A percentile compares a stretch with the other conserved stretches of the same genome.
Evolutionary conservation across 2,329 filamentous ascomycete genomes (phyloP).

Genomic region (Colletotrichum musicola): DNA sequence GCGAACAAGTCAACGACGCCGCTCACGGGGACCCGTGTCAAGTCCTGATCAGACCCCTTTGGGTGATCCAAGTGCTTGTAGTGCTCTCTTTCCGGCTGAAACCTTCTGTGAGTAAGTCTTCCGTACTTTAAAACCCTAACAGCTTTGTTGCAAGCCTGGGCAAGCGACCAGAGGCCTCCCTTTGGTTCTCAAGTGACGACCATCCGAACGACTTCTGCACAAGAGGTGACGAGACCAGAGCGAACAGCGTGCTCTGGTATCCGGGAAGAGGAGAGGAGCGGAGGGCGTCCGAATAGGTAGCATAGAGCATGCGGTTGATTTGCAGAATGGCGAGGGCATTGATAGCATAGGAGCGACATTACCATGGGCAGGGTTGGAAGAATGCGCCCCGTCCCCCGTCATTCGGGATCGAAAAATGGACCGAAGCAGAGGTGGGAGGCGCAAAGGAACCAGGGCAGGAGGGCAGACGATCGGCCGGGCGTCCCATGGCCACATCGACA

Average conservation of each 20-base stretch:
- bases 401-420: constrained; percentile 2
- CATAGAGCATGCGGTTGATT: not conserved
- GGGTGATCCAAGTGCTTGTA: constrained; percentile 26
- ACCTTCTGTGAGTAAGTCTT: not conserved
- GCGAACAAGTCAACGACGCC: constrained; percentile 38
- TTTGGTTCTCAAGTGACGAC: not conserved
- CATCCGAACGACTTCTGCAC: not conserved
- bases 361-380: constrained; percentile 16
- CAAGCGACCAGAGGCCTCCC: not conserved
- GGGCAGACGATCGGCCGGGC: constrained; percentile 18
- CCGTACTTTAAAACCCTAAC: constrained; percentile 14
- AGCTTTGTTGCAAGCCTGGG: constrained; percentile 14
- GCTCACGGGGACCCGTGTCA: constrained; percentile 38
- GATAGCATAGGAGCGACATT: not conserved
- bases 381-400: constrained; percentile 18
- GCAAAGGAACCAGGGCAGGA: constrained; percentile 10
- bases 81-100: constrained; percentile 16
- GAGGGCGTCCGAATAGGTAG: not conserved
- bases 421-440: constrained; percentile 15
- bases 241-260: not conserved
- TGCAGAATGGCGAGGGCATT: not conserved
- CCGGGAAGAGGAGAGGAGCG: not conserved
- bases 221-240: not conserved
- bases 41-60: constrained; percentile 33
- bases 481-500: constrained; percentile 18